Percentiles rank a stretch among this genome's conserved stretches.
Conservation (phyloP, 176 grass and related monocot species). For the Lolium perenne region DNA sequence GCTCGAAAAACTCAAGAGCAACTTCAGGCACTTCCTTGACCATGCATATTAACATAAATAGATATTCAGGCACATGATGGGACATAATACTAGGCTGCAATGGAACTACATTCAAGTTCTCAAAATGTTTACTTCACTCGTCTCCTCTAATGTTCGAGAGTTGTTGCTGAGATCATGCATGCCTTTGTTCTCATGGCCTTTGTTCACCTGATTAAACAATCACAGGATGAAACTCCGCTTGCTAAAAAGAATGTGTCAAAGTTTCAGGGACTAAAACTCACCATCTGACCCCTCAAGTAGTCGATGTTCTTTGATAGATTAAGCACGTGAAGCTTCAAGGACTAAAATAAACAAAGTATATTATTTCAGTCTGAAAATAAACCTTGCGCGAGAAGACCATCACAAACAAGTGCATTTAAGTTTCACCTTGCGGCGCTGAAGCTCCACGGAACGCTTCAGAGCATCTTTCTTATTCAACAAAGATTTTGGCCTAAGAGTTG, state of each 20-base stretch:
- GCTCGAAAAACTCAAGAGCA: slow-evolving; percentile 39
- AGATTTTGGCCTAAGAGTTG: slow-evolving; percentile 72
- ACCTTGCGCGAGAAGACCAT: background rate
- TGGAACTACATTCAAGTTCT: slow-evolving; percentile 29
- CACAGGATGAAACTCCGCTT: slow-evolving; percentile 34
- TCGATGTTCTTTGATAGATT: slow-evolving; percentile 82
- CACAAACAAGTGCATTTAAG: slow-evolving; percentile 13
- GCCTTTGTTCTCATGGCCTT: slow-evolving; percentile 8
- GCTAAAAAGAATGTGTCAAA: slow-evolving; percentile 5
- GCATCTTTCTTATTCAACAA: slow-evolving; percentile 80
- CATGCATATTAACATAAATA: slow-evolving; percentile 52
- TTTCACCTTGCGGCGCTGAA: slow-evolving; percentile 79
- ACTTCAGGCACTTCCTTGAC: slow-evolving; percentile 79
- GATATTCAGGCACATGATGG: slow-evolving; percentile 38
- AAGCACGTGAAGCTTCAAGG: slow-evolving; percentile 92
- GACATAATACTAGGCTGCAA: slow-evolving; percentile 6
- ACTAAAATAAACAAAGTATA: slow-evolving; percentile 55
- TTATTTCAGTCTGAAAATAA: slow-evolving; percentile 37
- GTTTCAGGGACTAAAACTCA: slow-evolving; percentile 35
- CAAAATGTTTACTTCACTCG: slow-evolving; percentile 47
- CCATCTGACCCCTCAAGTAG: slow-evolving; percentile 68
- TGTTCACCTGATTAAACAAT: slow-evolving; percentile 39
- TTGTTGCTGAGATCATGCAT: slow-evolving; percentile 24
- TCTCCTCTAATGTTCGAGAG: slow-evolving; percentile 40
- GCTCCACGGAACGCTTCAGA: slow-evolving; percentile 73